These are phyloP conservation scores for Colletotrichum orchidophilum DNA, from an alignment of 2,329 filamentous ascomycete genomes.

Conservation along the genomic window DNA sequence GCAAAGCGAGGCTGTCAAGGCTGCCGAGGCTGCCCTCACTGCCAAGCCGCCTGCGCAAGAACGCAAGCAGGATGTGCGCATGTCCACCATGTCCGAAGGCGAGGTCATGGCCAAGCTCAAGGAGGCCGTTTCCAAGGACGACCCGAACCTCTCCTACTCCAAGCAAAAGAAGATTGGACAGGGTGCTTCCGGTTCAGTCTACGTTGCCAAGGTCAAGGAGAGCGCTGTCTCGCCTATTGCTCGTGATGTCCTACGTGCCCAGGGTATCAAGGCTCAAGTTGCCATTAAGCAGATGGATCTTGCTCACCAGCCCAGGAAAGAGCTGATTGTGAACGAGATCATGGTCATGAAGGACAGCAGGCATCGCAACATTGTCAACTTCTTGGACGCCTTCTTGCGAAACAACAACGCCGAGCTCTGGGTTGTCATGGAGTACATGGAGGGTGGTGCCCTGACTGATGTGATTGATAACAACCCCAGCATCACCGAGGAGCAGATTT, in stretches of 20 bases:
- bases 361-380: constrained; percentile 99
- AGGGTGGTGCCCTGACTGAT: constrained; percentile 95
- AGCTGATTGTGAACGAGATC: constrained; percentile 98
- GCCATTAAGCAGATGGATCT: constrained; percentile 99
- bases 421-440: constrained; percentile 99
- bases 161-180: constrained; percentile 99
- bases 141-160: constrained; percentile 93
- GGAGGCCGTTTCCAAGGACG: constrained; percentile 94
- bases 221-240: constrained; percentile 84
- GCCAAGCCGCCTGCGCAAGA: constrained; percentile 79
- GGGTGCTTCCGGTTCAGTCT: constrained; percentile 96
- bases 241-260: constrained; percentile 78
- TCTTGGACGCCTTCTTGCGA: constrained; percentile 94
- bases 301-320: constrained; percentile 95
- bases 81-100: constrained; percentile 97
- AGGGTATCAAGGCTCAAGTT: constrained; percentile 86
- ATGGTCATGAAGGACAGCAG: constrained; percentile 99
- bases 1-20: constrained; percentile 78
- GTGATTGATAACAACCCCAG: constrained; percentile 97
- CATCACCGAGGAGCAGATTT: constrained; percentile 96
- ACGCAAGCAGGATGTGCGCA: constrained; percentile 91
- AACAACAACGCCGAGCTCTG: constrained; percentile 96
- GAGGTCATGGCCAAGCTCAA: constrained; percentile 97
- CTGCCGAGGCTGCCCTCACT: constrained; percentile 88
- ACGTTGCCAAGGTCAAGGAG: constrained; percentile 95